Conservation (phyloP, 2,329 filamentous ascomycete genomes). For the Coniochaeta sp. region DNA sequence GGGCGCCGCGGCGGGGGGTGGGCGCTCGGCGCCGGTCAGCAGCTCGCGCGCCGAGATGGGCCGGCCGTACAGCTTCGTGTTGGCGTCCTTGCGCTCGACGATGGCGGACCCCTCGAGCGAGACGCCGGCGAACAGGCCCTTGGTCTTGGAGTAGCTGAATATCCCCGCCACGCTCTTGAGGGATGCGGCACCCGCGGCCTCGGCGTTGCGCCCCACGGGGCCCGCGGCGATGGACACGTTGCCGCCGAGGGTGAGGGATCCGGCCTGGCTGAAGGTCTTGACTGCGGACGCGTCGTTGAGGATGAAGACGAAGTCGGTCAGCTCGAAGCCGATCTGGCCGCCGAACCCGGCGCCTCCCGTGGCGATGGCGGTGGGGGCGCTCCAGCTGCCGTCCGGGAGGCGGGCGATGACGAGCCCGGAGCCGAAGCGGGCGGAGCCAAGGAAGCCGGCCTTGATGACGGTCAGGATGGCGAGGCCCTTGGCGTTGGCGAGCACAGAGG, state of each 20-base stretch:
- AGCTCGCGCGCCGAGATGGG: constrained; percentile 76
- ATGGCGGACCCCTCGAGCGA: constrained; percentile 89
- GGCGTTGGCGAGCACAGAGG: constrained; percentile 78
- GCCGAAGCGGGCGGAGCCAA: constrained; percentile 75
- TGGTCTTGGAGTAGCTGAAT: constrained; percentile 97
- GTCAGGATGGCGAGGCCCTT: constrained; percentile 87
- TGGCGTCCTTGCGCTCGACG: constrained; percentile 91
- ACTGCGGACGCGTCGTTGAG: constrained; percentile 88
- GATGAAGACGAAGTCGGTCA: constrained; percentile 96
- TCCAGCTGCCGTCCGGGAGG: constrained; percentile 71
- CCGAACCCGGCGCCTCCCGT: constrained; percentile 77
- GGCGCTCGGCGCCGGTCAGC: constrained; percentile 67
- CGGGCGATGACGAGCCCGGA: constrained; percentile 77
- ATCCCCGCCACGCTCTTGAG: constrained; percentile 83
- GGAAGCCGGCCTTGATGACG: constrained; percentile 80
- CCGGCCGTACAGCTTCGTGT: constrained; percentile 89
- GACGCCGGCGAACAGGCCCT: constrained; percentile 92
- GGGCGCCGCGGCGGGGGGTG: constrained; percentile 75
- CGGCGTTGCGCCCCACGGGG: constrained; percentile 87
- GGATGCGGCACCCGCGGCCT: constrained; percentile 90
- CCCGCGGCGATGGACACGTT: constrained; percentile 96
- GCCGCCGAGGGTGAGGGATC: constrained; percentile 85
- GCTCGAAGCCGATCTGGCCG: constrained; percentile 79
- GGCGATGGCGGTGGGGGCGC: constrained; percentile 72
- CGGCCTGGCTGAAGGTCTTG: constrained; percentile 87